phyloP scores from a whole-genome alignment of 2,329 filamentous ascomycete genomes.

The Ophiocordyceps camponoti-saundersi region DNA sequence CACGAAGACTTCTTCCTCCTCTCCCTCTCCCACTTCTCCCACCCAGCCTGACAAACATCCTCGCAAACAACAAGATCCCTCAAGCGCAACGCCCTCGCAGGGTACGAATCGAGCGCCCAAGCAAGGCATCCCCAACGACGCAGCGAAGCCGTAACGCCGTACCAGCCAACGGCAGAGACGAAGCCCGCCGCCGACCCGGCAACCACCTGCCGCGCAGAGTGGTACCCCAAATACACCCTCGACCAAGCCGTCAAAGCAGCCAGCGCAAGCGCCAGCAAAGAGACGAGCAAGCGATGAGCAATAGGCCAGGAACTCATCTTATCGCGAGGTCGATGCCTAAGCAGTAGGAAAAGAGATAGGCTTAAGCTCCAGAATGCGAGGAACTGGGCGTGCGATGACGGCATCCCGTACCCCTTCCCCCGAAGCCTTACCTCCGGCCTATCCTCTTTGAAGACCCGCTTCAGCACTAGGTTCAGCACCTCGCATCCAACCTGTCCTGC shows the following conservation, averaged over 20 bases:
- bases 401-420: constrained; percentile 97
- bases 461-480: constrained; percentile 74
- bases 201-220: constrained; percentile 76
- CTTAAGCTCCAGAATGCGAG: constrained; percentile 81
- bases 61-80: constrained; percentile 77
- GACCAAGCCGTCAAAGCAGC: constrained; percentile 62
- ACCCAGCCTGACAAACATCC: constrained; percentile 79
- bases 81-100: constrained; percentile 51
- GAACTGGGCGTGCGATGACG: constrained; percentile 85
- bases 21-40: constrained; percentile 65
- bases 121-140: constrained; percentile 52
- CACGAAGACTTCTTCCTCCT: background rate
- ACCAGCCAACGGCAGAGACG: constrained; percentile 63
- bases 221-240: constrained; percentile 81
- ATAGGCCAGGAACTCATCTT: constrained; percentile 36
- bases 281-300: constrained; percentile 38
- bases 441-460: constrained; percentile 84
- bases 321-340: constrained; percentile 55
- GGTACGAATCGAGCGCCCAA: constrained; percentile 51
- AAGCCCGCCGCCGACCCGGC: constrained; percentile 58
- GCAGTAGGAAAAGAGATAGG: constrained; percentile 66
- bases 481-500: constrained; percentile 84
- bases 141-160: constrained; percentile 47
- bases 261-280: constrained; percentile 37
- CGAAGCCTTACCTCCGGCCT: constrained; percentile 59